A percentile compares a stretch with the other conserved stretches of the same genome.
These are phyloP conservation scores for Scedosporium boydii DNA, from an alignment of 2,329 filamentous ascomycete genomes.

Conservation along the genomic window DNA sequence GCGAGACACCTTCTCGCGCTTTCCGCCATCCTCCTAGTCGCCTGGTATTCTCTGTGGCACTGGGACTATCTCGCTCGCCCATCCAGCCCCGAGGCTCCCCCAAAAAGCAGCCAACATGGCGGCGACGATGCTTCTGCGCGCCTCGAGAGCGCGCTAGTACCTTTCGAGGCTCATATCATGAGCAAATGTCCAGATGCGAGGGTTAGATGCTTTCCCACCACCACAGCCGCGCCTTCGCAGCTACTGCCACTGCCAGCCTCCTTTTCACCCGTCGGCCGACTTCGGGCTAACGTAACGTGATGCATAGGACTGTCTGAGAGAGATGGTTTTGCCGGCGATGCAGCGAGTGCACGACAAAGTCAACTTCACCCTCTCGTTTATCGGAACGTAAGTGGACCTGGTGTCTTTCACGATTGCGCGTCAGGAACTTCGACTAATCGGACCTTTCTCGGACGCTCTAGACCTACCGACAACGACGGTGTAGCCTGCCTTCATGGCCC, in stretches of 20 bases:
- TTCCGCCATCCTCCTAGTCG: slow-evolving; percentile 15
- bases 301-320: slow-evolving; percentile 59
- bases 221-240: not conserved
- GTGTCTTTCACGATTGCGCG: slow-evolving; percentile 1
- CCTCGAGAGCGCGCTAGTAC: slow-evolving; percentile 38
- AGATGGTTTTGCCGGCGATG: slow-evolving; percentile 82
- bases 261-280: slow-evolving; percentile 1
- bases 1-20: slow-evolving; percentile 10
- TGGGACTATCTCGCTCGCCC: not conserved
- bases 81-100: slow-evolving; percentile 1
- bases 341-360: slow-evolving; percentile 72
- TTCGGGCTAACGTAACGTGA: not conserved
- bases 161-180: slow-evolving; percentile 92
- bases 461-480: slow-evolving; percentile 65
- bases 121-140: not conserved
- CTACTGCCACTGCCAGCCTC: too few relatives aligned
- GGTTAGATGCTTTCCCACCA: slow-evolving; percentile 23
- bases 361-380: slow-evolving; percentile 83
- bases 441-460: slow-evolving; percentile 21
- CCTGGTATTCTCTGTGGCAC: slow-evolving; percentile 11
- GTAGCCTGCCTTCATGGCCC: slow-evolving; percentile 85
- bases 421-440: slow-evolving; percentile 3
- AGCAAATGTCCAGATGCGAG: slow-evolving; percentile 90
- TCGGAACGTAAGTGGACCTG: slow-evolving; percentile 55
- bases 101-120: slow-evolving; percentile 7